Evolutionary conservation across 345 rosid genomes (phyloP).

Genomic region (Gossypium thurberi): DNA sequence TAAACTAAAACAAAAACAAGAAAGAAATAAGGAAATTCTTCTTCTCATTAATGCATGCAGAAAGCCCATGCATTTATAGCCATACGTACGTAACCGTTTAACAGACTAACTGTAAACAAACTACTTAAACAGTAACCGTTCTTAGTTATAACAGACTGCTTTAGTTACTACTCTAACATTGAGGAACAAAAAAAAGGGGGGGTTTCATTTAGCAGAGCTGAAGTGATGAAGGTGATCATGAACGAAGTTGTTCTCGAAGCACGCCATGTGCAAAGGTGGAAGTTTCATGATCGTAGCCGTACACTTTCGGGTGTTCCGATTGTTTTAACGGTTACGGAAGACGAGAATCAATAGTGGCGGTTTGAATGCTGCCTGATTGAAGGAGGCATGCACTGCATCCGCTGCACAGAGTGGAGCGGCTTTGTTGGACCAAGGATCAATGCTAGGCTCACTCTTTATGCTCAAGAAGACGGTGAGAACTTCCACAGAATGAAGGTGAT

Average conservation of each 20-base stretch:
- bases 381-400: background rate
- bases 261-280: background rate
- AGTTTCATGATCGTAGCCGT: background rate
- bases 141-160: no score
- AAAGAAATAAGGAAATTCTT: no score
- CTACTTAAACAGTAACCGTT: no score
- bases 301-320: background rate
- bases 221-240: background rate
- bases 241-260: background rate
- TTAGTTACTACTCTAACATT: no score
- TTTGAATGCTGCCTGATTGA: background rate
- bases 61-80: no score
- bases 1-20: no score
- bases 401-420: background rate
- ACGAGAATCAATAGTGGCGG: background rate
- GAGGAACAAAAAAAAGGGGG: background rate
- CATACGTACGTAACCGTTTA: no score
- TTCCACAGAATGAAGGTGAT: no score
- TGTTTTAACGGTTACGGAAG: background rate
- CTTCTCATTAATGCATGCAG: no score
- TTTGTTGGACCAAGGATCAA: background rate
- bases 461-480: background rate
- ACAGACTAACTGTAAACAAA: no score
- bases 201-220: no score
- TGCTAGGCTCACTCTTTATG: background rate